Base-by-base conservation (phyloP, 345 rosid species). In the Rhizophora mangle region DNA sequence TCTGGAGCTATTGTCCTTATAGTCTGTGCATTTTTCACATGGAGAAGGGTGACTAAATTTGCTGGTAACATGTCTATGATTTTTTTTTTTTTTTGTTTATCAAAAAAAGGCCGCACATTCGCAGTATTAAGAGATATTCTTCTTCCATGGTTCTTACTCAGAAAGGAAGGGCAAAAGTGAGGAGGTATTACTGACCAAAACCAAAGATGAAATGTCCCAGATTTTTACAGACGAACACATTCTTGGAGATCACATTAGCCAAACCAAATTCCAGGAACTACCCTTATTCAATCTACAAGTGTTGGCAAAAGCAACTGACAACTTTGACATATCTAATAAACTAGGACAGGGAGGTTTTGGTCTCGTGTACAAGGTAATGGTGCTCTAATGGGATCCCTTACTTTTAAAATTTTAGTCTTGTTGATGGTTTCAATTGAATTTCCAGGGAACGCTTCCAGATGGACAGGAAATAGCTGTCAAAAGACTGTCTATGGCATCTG, bases 311-410 rank as follows among this genome's bases (percentile, higher is more conserved):
- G 76, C 76, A 2, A 73, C 76, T 7, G n/a, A 67, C 46, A 52
- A 66, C 54, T 73, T 73, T 36, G 27, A 31, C 36, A 6, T 8
- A 20, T 20, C 39, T 16, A 63, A 74, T 67, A 74, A 63, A 60
- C 78, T 74, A 11, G 78, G 78, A 7, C 65, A 74, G 46, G 78
- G 78, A 13, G 78, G 78, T 32, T 74, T 69, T 27, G 78, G 78
- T 49, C 69, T 61, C 16, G 78, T 69, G n/a, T 68, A 74, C 57
- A 74, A 69, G 73, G 78, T 63, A 46, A 56, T 31, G 29, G 13
- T 29, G 22, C 4, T 46, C 30, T 6, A 2, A 29, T 11, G 13
- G 9, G 9, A 16, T 21, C 47, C 3, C n/a, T 24, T 24, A 24
- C 24, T 34, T 34, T 22, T 5, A 60, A 20, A 29, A 24, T n/a